phyloP scores from a whole-genome alignment of 2,329 filamentous ascomycete species.

The Dactylellina sp. region DNA sequence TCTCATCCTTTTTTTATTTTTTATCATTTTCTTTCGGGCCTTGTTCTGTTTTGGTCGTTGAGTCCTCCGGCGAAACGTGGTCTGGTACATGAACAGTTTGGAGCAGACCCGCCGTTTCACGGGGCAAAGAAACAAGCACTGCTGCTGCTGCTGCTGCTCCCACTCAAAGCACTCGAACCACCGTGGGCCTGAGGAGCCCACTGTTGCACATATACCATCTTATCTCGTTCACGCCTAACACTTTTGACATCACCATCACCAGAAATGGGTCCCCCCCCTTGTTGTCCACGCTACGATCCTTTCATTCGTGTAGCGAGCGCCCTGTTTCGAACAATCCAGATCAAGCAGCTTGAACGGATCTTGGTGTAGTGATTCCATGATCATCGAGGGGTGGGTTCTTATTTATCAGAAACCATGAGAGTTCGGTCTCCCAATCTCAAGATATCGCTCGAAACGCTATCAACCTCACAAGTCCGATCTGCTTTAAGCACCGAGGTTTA shows the following conservation, averaged over 20 bases:
- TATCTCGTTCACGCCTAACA: not conserved
- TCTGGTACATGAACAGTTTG: constrained; percentile 53
- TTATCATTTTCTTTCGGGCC: constrained; percentile 13
- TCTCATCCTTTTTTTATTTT: not conserved
- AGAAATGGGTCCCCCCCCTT: too few species aligned
- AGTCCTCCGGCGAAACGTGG: constrained; percentile 50
- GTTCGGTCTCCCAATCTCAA: constrained; percentile 23
- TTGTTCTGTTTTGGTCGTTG: constrained; percentile 30
- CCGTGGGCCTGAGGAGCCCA: not conserved
- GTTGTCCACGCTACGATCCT: constrained; percentile 1
- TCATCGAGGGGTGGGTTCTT: constrained; percentile 13
- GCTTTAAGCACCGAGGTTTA: constrained; percentile 10
- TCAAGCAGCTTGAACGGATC: constrained; percentile 1
- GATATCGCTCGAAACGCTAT: constrained; percentile 30
- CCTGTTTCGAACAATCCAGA: constrained; percentile 16
- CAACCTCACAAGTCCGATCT: constrained; percentile 25
- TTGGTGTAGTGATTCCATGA: too few species aligned
- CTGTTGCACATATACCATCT: constrained; percentile 26
- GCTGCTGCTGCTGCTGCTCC: constrained; percentile 5
- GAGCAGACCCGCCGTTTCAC: constrained; percentile 48
- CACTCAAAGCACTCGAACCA: not conserved
- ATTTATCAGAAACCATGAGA: constrained; percentile 47
- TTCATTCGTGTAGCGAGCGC: constrained; percentile 20
- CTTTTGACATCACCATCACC: constrained; percentile 37
- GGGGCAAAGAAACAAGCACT: constrained; percentile 40